Evolutionary conservation across 768 basidiomycete species (phyloP), one percentile per base, ranked within the genome.

Genomic region (Lactarius sanguifluus): DNA sequence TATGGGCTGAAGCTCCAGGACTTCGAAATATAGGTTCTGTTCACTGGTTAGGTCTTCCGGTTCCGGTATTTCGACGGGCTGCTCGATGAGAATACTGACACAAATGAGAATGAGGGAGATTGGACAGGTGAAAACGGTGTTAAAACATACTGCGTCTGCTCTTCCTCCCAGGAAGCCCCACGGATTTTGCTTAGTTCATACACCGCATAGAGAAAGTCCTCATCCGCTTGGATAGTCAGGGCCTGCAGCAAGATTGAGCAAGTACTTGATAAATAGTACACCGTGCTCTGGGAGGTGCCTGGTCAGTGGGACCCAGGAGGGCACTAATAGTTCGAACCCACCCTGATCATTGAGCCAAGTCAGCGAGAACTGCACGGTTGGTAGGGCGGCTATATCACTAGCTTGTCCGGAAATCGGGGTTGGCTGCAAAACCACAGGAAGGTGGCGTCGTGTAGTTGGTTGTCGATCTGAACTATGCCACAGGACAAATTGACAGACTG

Each of bases 231-330:
- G 18, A 99, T 87, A 0, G 94, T 97, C 76, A 98, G 80, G 2
- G 96, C 92, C 74, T 99, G 97, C 18, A 99, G 79, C 16, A 99
- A 79, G 60, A 98, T 85, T 2, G 96, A 96, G 62, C 93, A 96
- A 96, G 73, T 98, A 98, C 77, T 98, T 98, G 79, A 99, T 83
- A 75, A 97, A 98, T n/a, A 94, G 77, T 10, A 99, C 97, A 20
- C 97, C 97, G 70, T 98, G 97, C n/a, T 90, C 97, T 99, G 62
- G 50, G 15, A 58, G 59, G 56, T 52, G 20, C 2, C 2, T 1
- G 25, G 43, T 38, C 72, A 68, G 28, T 59, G 63, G 16, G 47
- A 13, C 15, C 50, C 10, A 61, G 34, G 25, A 60, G 50, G 57
- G 45, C 8, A 25, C 2, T 6, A 23, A 50, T 47, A 18, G 61